A percentile compares a stretch with the other conserved stretches of the same genome.
These are phyloP conservation scores for Oryza meridionalis DNA, from an alignment of 176 grass and related monocot genomes.

Conservation along the genomic window DNA sequence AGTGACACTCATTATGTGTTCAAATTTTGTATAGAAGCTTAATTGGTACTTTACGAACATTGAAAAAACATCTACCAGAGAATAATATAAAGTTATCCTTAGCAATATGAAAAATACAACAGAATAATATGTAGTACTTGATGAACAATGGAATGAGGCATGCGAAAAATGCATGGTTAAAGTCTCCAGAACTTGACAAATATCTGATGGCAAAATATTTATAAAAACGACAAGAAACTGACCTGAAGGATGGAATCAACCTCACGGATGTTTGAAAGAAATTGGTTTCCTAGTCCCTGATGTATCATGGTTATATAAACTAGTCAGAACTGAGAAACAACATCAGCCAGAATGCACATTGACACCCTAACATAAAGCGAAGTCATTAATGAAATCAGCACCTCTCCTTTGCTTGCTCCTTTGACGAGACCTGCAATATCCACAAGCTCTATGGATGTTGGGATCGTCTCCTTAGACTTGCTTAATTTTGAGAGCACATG, in stretches of 20 bases:
- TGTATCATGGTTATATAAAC: not conserved
- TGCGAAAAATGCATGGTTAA: not conserved
- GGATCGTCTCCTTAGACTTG: constrained; percentile 77
- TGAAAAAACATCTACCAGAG: not conserved
- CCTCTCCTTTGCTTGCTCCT: constrained; percentile 99
- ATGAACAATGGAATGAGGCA: not conserved
- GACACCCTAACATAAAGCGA: not conserved
- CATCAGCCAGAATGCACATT: not conserved
- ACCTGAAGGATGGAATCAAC: constrained; percentile 99
- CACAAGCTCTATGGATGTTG: constrained; percentile 92
- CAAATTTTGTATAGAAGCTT: not conserved
- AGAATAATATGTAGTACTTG: constrained; percentile 2
- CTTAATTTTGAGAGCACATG: constrained; percentile 77
- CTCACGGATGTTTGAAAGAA: constrained; percentile 98
- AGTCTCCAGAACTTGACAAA: constrained; percentile 12
- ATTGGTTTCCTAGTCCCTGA: constrained; percentile 96
- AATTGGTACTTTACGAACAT: not conserved
- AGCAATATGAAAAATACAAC: not conserved
- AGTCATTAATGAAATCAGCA: constrained; percentile 24
- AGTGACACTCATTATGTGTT: not conserved
- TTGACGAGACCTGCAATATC: constrained; percentile 98
- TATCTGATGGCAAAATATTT: constrained; percentile 13
- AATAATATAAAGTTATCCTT: not conserved
- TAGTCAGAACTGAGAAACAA: not conserved
- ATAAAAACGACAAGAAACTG: constrained; percentile 13